Conservation (phyloP, 768 basidiomycete species). For the Naganishia randhawae region DNA sequence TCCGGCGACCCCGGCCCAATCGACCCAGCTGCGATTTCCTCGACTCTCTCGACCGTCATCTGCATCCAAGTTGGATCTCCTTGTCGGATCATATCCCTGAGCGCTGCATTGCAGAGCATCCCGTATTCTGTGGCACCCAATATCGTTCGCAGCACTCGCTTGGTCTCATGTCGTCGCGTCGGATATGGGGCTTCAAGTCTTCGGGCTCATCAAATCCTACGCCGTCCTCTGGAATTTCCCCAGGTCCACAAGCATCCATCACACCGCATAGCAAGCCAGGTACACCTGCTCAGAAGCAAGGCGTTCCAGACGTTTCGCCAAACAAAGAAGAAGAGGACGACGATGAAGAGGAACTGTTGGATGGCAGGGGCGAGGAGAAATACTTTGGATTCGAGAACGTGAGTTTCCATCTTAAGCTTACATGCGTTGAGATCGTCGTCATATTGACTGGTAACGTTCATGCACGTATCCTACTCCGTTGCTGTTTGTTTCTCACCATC, state of each 20-base stretch:
- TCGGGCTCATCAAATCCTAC: background rate
- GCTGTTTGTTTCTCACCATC: background rate
- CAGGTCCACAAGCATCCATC: background rate
- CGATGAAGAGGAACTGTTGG: constrained; percentile 47
- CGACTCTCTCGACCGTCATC: too few relatives aligned
- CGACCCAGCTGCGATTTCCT: too few relatives aligned
- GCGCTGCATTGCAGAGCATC: background rate
- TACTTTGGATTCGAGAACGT: constrained; percentile 93
- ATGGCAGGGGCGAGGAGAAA: constrained; percentile 9
- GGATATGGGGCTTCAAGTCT: constrained; percentile 23
- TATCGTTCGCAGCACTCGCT: background rate
- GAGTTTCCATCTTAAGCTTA: too few relatives aligned
- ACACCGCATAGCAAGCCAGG: background rate
- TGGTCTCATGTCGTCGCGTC: constrained; percentile 16
- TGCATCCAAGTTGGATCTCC: too few relatives aligned
- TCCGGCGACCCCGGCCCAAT: too few relatives aligned
- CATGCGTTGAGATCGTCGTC: too few relatives aligned
- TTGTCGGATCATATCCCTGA: background rate
- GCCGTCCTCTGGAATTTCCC: background rate
- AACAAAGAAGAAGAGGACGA: constrained; percentile 29
- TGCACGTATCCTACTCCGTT: too few relatives aligned
- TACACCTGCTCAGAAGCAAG: background rate
- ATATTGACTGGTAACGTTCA: too few relatives aligned
- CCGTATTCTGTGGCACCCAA: background rate
- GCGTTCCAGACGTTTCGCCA: background rate